Conservation (phyloP, 225 moss, liverwort and hornwort species). For the Marchantia paleacea region DNA sequence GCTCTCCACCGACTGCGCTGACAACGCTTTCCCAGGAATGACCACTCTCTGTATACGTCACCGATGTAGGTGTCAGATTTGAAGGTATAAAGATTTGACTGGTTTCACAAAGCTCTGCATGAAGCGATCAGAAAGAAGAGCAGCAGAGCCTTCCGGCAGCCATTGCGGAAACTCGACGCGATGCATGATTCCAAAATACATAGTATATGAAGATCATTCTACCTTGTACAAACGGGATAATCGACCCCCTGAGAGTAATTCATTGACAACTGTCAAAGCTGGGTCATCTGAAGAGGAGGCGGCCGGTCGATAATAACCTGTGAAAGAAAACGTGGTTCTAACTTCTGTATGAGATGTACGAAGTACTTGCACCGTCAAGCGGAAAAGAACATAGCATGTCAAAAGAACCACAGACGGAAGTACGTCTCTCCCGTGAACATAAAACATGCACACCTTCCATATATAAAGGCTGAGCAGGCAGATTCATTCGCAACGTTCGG, state of each 20-base stretch:
- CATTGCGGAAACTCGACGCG: background rate
- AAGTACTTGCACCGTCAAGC: background rate
- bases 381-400: background rate
- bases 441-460: slow-evolving; percentile 30
- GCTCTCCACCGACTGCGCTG: slow-evolving; percentile 38
- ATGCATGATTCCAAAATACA: background rate
- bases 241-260: slow-evolving; percentile 39
- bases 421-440: background rate
- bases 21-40: slow-evolving; percentile 40
- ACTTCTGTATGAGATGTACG: no score
- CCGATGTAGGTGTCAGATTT: background rate
- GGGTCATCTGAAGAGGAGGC: slow-evolving; percentile 41
- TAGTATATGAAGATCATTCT: background rate
- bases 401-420: background rate
- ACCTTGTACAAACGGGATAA: slow-evolving; percentile 44
- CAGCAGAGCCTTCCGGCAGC: background rate
- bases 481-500: slow-evolving; percentile 29
- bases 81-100: background rate
- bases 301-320: slow-evolving; percentile 43
- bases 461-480: slow-evolving; percentile 35
- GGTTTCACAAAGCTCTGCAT: background rate
- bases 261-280: slow-evolving; percentile 35
- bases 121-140: background rate
- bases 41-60: slow-evolving; percentile 24
- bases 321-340: background rate